Conservation (phyloP, 441 rosid genomes). For the Macaranga tanarius region DNA sequence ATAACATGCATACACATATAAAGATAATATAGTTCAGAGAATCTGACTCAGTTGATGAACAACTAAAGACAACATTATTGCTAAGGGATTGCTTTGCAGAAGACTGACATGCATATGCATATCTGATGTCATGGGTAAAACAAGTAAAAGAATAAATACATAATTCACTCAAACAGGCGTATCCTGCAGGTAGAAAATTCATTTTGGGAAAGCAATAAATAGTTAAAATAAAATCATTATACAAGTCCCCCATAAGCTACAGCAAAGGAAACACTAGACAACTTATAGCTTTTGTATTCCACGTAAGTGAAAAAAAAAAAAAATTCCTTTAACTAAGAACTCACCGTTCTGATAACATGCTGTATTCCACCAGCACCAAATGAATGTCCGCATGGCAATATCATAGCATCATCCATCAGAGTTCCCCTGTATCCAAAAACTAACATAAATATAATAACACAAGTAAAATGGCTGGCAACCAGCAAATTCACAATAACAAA, state of each 20-base stretch:
- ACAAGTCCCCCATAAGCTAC: neutral
- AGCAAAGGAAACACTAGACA: neutral
- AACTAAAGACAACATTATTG: neutral
- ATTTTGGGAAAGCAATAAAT: neutral
- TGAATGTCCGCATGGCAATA: slow-evolving; percentile 91
- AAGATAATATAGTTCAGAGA: slow-evolving; percentile 10
- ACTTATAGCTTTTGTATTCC: neutral
- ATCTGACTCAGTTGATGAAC: neutral
- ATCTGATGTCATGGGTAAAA: too few relatives aligned
- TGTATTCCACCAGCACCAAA: slow-evolving; percentile 72
- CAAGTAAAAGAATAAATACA: neutral
- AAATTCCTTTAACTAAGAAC: slow-evolving; percentile 18
- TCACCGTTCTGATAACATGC: slow-evolving; percentile 58
- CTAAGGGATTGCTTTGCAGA: neutral
- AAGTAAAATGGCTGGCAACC: slow-evolving; percentile 10
- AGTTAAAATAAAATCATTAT: neutral
- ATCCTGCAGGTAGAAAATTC: neutral
- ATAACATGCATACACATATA: neutral
- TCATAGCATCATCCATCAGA: slow-evolving; percentile 89
- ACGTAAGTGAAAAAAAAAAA: neutral
- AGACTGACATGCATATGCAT: neutral
- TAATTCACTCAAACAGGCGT: neutral
- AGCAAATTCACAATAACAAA: neutral
- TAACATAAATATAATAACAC: slow-evolving; percentile 20
- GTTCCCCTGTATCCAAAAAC: slow-evolving; percentile 53